Conservation (phyloP, 345 rosid genomes). For the Dimocarpus longan region DNA sequence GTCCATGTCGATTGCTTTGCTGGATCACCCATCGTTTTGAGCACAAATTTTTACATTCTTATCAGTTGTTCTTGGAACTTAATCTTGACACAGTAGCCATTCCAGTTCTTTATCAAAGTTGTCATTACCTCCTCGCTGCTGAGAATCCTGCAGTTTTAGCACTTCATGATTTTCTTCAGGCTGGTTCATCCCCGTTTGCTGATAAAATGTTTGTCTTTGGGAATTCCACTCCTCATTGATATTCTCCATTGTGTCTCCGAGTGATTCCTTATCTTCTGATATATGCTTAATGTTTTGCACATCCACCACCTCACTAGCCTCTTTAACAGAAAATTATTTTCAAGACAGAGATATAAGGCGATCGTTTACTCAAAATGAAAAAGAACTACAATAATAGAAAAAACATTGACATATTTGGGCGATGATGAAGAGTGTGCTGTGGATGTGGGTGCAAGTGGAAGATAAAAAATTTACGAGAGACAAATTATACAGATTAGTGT, state of each 20-base stretch:
- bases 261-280: slow-evolving; percentile 42
- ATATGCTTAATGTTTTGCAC: slow-evolving; percentile 63
- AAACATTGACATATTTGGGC: neutral
- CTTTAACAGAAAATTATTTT: slow-evolving; percentile 40
- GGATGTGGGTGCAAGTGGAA: neutral
- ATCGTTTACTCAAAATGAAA: neutral
- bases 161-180: slow-evolving; percentile 19
- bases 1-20: neutral
- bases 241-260: slow-evolving; percentile 50
- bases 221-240: slow-evolving; percentile 57
- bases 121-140: slow-evolving; percentile 31
- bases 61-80: neutral
- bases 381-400: neutral
- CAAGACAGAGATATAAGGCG: slow-evolving; percentile 1
- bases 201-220: slow-evolving; percentile 47
- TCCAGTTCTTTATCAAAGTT: slow-evolving; percentile 47
- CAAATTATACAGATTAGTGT: neutral
- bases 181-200: slow-evolving; percentile 46
- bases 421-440: neutral
- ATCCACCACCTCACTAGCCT: slow-evolving; percentile 48
- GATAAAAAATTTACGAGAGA: neutral
- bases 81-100: slow-evolving; percentile 32
- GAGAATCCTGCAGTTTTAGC: slow-evolving; percentile 11
- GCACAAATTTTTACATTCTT: neutral
- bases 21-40: neutral